Conservation (phyloP, 129 eudicot species). For the Helichrysum umbraculigerum region DNA sequence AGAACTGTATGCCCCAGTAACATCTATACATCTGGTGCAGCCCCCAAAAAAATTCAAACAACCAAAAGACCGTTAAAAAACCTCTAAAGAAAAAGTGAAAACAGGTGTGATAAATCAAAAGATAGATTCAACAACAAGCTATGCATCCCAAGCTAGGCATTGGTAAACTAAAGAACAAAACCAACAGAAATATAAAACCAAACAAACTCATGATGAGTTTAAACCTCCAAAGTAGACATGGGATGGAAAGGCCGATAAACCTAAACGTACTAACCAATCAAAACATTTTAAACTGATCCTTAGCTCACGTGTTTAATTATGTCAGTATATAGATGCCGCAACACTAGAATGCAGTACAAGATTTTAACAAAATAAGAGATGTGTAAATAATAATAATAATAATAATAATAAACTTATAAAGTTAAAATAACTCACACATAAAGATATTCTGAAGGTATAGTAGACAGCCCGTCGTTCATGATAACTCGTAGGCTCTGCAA, state of each 20-base stretch:
- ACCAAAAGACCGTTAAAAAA: constrained; percentile 7
- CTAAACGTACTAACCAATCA: constrained; percentile 2
- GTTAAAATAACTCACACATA: constrained; percentile 62
- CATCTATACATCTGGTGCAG: constrained; percentile 82
- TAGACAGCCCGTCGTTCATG: constrained; percentile 93
- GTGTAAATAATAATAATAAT: not conserved
- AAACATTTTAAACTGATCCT: not conserved
- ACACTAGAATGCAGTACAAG: not conserved
- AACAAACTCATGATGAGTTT: too few relatives aligned
- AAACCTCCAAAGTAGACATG: not conserved
- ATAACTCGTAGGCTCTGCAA: constrained; percentile 90
- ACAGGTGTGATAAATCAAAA: not conserved
- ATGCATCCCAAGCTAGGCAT: not conserved
- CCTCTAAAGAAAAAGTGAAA: not conserved
- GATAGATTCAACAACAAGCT: not conserved
- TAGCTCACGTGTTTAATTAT: constrained; percentile 12
- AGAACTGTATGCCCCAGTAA: constrained; percentile 92
- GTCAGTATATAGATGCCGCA: constrained; percentile 8
- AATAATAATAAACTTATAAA: not conserved
- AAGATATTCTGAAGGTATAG: constrained; percentile 86
- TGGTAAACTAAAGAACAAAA: too few relatives aligned
- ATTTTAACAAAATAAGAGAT: not conserved
- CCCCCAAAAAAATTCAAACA: not conserved
- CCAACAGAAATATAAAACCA: too few relatives aligned
- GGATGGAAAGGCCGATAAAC: not conserved